Base-by-base conservation (phyloP, 1,139 yeast species). In the Lodderomyces orthopsilosis region DNA sequence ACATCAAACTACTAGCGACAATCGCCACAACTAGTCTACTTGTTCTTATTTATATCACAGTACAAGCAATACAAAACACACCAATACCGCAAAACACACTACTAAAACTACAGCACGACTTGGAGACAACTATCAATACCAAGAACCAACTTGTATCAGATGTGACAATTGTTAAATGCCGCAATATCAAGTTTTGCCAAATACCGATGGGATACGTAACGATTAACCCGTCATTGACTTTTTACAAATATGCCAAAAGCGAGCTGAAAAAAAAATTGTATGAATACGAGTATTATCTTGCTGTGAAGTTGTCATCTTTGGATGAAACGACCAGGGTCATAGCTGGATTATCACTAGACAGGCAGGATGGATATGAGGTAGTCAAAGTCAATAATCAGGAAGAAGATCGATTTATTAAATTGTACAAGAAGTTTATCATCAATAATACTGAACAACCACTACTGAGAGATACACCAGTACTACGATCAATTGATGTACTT, bases 401-500 rank as follows among this genome's bases (percentile, higher is more conserved):
- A 23, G 33, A 40, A 37, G 18, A 23, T 15, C 34, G 8, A 10
- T 18, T 21, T n/a, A 41, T 41, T n/a, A 44, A 33, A 18, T 38
- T 52, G 12, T 51, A 46, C 32, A 45, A 49, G 27, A 49, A 48
- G 26, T 19, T 34, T 12, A 8, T 26, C 4, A 35, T 45, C 9
- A 27, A 40, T 8, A 48, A 48, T 39, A 37, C 35, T 17, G 34
- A 45, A 28, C 36, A 39, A 5, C 46, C 40, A 12, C 21, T 53
- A 12, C 40, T 42, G 10, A 37, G 40, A 6, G 52, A 54, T 19
- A 23, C 44, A 13, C 46, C 54, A 1, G 47, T 59, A 12, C 51
- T 65, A 17, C 49, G 65, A 26, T 49, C 54, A 17, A 42, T 65
- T 17, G 69, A 64, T 42, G 51, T 65, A 8, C 52, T 65, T 19